Evolutionary conservation across 1,284 basidiomycete species (phyloP).

Genomic region (Coriolopsis trogii): DNA sequence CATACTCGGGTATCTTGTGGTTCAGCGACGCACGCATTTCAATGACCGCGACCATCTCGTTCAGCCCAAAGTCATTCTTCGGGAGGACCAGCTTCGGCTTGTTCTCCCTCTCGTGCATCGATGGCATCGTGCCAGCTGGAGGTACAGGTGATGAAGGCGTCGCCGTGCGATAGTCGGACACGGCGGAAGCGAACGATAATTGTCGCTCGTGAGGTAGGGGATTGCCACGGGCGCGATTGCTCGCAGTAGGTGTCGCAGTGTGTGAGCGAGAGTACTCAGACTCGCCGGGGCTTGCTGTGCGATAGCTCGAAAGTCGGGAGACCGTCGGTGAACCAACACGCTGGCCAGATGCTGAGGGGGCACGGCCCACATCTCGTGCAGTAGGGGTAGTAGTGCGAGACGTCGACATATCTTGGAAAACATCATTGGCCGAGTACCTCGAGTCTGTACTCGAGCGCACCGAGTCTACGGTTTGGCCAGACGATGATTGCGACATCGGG

Average conservation of each 20-base stretch:
- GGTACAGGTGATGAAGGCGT: constrained; percentile 31
- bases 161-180: constrained; percentile 67
- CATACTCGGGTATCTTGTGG: constrained; percentile 38
- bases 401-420: constrained; percentile 8
- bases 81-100: constrained; percentile 51
- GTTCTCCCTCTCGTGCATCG: constrained; percentile 6
- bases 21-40: constrained; percentile 58
- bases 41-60: constrained; percentile 83
- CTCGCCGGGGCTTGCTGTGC: constrained; percentile 34
- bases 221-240: constrained; percentile 16
- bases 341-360: constrained; percentile 28
- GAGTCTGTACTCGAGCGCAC: constrained; percentile 51
- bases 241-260: constrained; percentile 28
- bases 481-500: constrained; percentile 23
- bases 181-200: constrained; percentile 64
- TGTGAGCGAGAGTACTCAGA: constrained; percentile 27
- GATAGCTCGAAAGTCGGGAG: constrained; percentile 32
- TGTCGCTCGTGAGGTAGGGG: constrained; percentile 46
- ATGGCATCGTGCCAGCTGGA: constrained; percentile 30
- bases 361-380: constrained; percentile 21
- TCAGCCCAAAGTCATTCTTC: constrained; percentile 82
- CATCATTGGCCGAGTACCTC: constrained; percentile 58
- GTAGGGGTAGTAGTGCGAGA: constrained; percentile 34
- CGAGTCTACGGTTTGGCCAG: constrained; percentile 31
- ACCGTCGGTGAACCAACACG: constrained; percentile 31